These are phyloP conservation scores for Mycocentrospora acerina DNA, from an alignment of 2,329 filamentous ascomycete genomes.

Conservation along the genomic window DNA sequence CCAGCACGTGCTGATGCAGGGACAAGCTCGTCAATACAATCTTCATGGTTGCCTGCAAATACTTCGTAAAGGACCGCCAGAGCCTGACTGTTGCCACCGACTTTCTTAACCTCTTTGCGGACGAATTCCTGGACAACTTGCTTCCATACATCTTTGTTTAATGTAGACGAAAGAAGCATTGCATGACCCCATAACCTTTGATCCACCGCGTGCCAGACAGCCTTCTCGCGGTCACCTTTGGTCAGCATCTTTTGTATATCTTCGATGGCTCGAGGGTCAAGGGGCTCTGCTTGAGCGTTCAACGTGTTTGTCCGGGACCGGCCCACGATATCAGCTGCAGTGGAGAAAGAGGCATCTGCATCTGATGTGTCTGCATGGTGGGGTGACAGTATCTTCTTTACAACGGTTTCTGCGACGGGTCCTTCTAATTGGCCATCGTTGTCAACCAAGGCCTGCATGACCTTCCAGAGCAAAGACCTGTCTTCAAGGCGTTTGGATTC, in stretches of 20 bases:
- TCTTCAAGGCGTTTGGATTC: conserved; percentile 74
- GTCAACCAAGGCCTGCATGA: conserved; percentile 79
- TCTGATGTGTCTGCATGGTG: conserved; percentile 36
- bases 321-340: conserved; percentile 41
- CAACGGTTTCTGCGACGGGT: conserved; percentile 68
- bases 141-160: conserved; percentile 76
- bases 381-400: conserved; percentile 73
- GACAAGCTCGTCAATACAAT: conserved; percentile 93
- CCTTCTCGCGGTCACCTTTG: conserved; percentile 81
- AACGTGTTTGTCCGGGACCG: conserved; percentile 33
- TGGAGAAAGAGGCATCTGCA: conserved; percentile 28
- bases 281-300: conserved; percentile 58
- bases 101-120: conserved; percentile 85
- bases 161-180: conserved; percentile 82
- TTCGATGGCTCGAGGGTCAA: conserved; percentile 69
- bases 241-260: conserved; percentile 73
- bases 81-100: conserved; percentile 78
- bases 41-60: conserved; percentile 89
- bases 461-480: conserved; percentile 82
- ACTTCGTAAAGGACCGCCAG: conserved; percentile 91
- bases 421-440: conserved; percentile 82
- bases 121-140: conserved; percentile 95
- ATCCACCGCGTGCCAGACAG: conserved; percentile 90
- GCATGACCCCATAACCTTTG: conserved; percentile 95
- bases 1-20: conserved; percentile 89